Evolutionary conservation across 108 stramenopile genomes (phyloP), one percentile per base, ranked within the genome.

Genomic region (Cyclotella cryptica): DNA sequence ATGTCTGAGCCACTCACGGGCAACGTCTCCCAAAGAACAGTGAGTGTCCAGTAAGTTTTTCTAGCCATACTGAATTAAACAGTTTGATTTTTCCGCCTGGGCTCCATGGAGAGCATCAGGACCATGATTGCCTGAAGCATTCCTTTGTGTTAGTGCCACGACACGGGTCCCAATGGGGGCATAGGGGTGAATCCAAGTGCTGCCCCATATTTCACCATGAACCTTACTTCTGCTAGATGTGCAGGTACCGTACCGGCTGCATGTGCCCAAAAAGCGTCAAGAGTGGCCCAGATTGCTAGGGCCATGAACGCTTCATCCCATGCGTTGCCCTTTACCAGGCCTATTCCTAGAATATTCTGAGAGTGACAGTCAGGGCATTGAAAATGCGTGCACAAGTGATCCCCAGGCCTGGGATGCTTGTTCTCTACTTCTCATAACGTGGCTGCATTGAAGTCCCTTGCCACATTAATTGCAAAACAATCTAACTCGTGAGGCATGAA

Each of bases 231-330:
- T 10, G 45, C 13, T 12, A 45, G 11, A 13, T 45, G 45, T 12
- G 45, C 45, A 12, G 10, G 10, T 45, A 45, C 45, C 10, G 45
- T 45, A 13, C 9, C 22, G n/a, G 54, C 10, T 10, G 54, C 12
- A 18, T 18, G 10, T 57, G 54, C 26, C 60, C 60, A 61, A 61
- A 61, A 61, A 12, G 60, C 60, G 24, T 61, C 60, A 30, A 61
- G 29, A 9, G 54, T 55, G 19, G 54, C 54, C 9, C 54, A 10
- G 9, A 55, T 55, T 9, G 21, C 54, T 10, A 55, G 17, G n/a
- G 19, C 21, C 21, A 10, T 19, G 54, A 55, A 55, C 18, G 21
- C 17, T 22, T 55, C 15, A 55, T 55, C 54, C 21, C 21, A 10
- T 10, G 45, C 45, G 9, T 22, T 9, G 21, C 18, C 21, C 54